Evolutionary conservation across 2,329 filamentous ascomycete species (phyloP).

Genomic region (Cladophialophora bantiana): DNA sequence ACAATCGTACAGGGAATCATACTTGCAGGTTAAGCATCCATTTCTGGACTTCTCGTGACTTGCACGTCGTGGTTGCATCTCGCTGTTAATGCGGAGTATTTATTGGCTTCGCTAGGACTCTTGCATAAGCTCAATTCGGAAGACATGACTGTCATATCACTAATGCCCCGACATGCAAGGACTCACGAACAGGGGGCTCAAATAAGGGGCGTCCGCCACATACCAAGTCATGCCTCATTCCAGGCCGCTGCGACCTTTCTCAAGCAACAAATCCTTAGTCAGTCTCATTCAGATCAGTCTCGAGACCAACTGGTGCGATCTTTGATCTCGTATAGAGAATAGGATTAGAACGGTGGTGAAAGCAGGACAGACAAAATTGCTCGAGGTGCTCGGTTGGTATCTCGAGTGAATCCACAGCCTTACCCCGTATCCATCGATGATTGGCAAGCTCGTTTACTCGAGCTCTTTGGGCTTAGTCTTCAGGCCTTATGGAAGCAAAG

Average conservation of each 20-base stretch:
- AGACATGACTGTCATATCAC: not conserved
- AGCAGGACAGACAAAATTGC: not conserved
- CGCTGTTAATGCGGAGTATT: not conserved
- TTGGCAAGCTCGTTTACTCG: conserved; percentile 1
- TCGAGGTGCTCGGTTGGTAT: not conserved
- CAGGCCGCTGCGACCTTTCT: not conserved
- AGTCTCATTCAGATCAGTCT: not conserved
- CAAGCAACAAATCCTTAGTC: not conserved
- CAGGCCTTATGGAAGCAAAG: not conserved
- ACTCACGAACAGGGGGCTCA: not conserved
- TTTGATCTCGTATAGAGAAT: not conserved
- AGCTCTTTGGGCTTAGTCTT: conserved; percentile 8
- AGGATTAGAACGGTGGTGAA: not conserved
- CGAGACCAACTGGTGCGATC: not conserved
- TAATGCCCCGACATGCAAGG: not conserved
- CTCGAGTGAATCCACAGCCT: conserved; percentile 5
- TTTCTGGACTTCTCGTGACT: conserved; percentile 32
- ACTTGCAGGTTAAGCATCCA: conserved; percentile 38
- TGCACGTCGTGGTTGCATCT: conserved; percentile 24
- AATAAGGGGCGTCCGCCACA: too few relatives aligned
- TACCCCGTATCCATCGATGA: not conserved
- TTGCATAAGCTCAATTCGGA: not conserved
- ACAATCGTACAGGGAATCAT: conserved; percentile 1
- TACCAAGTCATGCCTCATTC: not conserved
- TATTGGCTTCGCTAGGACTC: conserved; percentile 12